Percentiles rank a stretch among this genome's conserved stretches.
Conservation (phyloP, 2,329 filamentous ascomycete genomes). For the Exutisphaerella laricina region DNA sequence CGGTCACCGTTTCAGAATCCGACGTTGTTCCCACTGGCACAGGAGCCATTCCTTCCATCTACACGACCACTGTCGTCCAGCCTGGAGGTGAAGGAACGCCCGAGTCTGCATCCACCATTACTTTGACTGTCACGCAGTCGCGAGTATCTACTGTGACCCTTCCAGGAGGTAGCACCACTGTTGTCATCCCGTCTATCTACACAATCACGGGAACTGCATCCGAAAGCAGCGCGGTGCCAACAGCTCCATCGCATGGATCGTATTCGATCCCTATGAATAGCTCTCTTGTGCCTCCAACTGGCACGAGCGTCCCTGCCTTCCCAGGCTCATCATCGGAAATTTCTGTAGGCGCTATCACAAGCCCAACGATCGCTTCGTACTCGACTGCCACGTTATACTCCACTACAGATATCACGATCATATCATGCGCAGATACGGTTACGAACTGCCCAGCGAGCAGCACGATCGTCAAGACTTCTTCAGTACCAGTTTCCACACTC, state of each 20-base stretch:
- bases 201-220: background rate
- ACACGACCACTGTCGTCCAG: conserved; percentile 14
- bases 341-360: conserved; percentile 21
- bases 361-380: conserved; percentile 22
- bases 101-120: background rate
- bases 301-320: background rate
- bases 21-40: conserved; percentile 1
- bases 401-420: conserved; percentile 41
- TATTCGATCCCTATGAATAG: conserved; percentile 5
- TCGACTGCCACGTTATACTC: conserved; percentile 39
- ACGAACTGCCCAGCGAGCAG: conserved; percentile 37
- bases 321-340: background rate
- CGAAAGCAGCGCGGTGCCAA: background rate
- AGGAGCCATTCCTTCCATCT: background rate
- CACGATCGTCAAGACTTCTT: conserved; percentile 33
- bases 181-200: conserved; percentile 3
- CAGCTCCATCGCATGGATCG: background rate
- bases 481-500: conserved; percentile 28
- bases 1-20: conserved; percentile 12
- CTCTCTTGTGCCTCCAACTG: conserved; percentile 7
- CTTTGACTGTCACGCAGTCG: conserved; percentile 1
- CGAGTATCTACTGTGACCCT: background rate
- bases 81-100: conserved; percentile 1
- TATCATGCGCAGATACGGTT: conserved; percentile 37
- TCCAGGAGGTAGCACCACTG: background rate